Evolutionary conservation across 1,284 basidiomycete species (phyloP).

Genomic region (Melampsora larici-populina): DNA sequence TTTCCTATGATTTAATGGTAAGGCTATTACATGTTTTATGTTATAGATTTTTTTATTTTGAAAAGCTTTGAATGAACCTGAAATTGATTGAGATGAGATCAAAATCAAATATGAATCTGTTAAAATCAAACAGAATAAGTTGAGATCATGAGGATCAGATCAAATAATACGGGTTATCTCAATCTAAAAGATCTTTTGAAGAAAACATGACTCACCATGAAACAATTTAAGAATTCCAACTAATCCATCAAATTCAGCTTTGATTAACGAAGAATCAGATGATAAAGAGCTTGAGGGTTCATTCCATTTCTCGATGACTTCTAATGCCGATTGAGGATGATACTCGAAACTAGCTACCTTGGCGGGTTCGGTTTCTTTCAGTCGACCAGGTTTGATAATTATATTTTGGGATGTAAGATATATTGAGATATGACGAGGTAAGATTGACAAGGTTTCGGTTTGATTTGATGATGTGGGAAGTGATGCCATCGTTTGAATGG

Average conservation of each 20-base stretch:
- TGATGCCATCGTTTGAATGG: too few species aligned
- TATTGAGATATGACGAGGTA: conserved; percentile 12
- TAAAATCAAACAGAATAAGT: background rate
- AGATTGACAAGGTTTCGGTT: background rate
- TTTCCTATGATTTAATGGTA: conserved; percentile 10
- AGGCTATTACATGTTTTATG: conserved; percentile 10
- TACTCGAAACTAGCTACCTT: conserved; percentile 21
- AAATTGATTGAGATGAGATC: conserved; percentile 21
- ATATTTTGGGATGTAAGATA: background rate
- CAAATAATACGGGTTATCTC: background rate
- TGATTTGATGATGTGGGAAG: background rate
- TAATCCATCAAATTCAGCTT: conserved; percentile 24
- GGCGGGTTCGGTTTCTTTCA: background rate
- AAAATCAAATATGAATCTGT: conserved; percentile 34
- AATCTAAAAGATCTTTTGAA: background rate
- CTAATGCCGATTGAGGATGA: background rate
- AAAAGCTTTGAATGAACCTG: conserved; percentile 5
- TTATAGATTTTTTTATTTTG: conserved; percentile 12
- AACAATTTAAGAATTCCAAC: conserved; percentile 29
- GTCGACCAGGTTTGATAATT: conserved; percentile 12
- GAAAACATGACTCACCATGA: conserved; percentile 15
- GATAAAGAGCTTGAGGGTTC: background rate
- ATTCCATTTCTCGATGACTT: conserved; percentile 5
- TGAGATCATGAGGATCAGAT: background rate
- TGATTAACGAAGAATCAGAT: background rate